Conservation (phyloP, 1,284 basidiomycete species). For the Cryptococcus sp. region DNA sequence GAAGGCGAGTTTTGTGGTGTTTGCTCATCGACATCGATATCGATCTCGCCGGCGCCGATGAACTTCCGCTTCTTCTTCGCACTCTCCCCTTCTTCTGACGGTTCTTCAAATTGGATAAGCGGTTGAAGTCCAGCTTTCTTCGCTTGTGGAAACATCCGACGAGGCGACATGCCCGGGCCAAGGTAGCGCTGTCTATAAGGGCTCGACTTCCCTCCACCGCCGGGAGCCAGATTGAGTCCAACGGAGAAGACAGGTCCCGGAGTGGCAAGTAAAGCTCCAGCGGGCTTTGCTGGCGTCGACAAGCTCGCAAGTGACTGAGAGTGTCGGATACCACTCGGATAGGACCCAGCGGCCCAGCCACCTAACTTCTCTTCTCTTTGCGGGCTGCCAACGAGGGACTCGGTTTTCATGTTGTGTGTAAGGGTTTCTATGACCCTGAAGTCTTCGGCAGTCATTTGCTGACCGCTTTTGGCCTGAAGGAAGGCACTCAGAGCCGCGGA, state of each 20-base stretch:
- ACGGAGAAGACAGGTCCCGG: conserved; percentile 15
- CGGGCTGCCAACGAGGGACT: conserved; percentile 15
- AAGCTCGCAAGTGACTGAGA: conserved; percentile 6
- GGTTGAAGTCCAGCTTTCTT: conserved; percentile 15
- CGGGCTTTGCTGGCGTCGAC: conserved; percentile 15
- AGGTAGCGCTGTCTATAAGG: conserved; percentile 31
- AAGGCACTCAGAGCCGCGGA: conserved; percentile 36
- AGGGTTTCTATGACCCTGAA: conserved; percentile 36
- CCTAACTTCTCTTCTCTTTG: conserved; percentile 4
- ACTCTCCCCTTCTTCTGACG: conserved; percentile 8
- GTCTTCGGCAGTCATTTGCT: conserved; percentile 32
- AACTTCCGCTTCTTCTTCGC: conserved; percentile 18
- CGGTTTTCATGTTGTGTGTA: conserved; percentile 30
- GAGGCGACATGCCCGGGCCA: conserved; percentile 45
- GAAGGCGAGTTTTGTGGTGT: conserved; percentile 5
- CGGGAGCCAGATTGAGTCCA: background rate
- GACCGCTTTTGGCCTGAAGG: conserved; percentile 36
- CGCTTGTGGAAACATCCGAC: conserved; percentile 26
- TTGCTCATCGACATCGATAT: conserved; percentile 1
- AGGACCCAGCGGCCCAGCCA: conserved; percentile 28
- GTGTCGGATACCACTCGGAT: conserved; percentile 1
- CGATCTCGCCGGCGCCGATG: conserved; percentile 2
- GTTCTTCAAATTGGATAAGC: background rate
- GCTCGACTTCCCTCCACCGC: background rate
- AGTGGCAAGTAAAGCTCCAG: conserved; percentile 3